Evolutionary conservation across 176 grass and related monocot species (phyloP), one percentile per base, ranked within the genome.

Genomic region (Luzula sylvatica): DNA sequence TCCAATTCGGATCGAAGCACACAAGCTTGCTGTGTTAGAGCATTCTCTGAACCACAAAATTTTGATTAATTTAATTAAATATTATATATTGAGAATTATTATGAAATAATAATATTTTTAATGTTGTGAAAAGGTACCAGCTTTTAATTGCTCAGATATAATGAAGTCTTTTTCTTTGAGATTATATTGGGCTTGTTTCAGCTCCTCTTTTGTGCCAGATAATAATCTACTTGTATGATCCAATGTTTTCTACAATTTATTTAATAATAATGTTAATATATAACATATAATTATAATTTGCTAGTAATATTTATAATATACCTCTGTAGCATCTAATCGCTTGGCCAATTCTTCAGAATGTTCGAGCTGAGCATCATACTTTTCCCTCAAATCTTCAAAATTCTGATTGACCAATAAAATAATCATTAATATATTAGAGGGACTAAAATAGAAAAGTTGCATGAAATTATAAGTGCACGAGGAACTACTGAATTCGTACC

Each of bases 141-240:
- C 82, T 98, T 92, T 98, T 57, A 63, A 86, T 82, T 98, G 93
- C 50, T 98, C 75, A 2, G 60, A 80, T 35, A 98, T 98, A 52
- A 98, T 80, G 20, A 78, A 98, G 26, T 98, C 86, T 56, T 83
- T 98, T 54, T 87, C 86, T 25, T 77, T 87, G 15, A 98, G 59
- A 77, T 65, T 68, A 71, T 98, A 98, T 11, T 87, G 65, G 3
- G 78, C 82, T 46, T 87, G 75, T 50, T 98, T 98, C 23, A 98
- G 19, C 46, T 98, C 93, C 58, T 98, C 86, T 66, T 76, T 87
- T 25, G 78, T 78, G 2, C 55, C 67, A 58, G 72, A 77, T 43
- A 98, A 75, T 35, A 87, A 47, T 41, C 74, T 98, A 45, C 78
- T 81, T 46, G 93, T 87, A 53, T 92, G 82, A 6, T 92, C 93